Base-by-base conservation (phyloP, 2,329 filamentous ascomycete genomes). In the Dactylellina drechsleri region DNA sequence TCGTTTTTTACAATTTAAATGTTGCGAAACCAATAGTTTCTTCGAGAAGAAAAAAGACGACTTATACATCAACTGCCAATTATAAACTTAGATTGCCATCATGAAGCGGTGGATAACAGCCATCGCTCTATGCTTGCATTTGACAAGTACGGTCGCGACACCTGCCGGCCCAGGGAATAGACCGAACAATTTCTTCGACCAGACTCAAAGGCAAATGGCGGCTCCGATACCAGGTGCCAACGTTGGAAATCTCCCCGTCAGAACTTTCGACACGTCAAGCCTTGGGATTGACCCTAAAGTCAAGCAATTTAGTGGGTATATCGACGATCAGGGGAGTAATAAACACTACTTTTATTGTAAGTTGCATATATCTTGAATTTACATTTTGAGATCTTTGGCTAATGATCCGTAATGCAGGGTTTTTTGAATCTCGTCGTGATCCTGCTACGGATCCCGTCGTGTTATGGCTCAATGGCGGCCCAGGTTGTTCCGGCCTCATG, bases 271-370 rank as follows among this genome's bases (percentile, higher is more conserved):
- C 18, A 94, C 95, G 60, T 87, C 87, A 75, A 86, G 87, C 78
- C 90, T 99, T 73, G 92, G 91, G 68, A 88, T 98, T 81, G 95
- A 99, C 83, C 91, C 86, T 64, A 79, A 83, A 78, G 93, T 98
- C 81, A 98, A 97, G 88, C 95, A 98, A 83, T 98, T 96, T 87
- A 96, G 92, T 80, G 95, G 95, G 76, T 99, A 99, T 83, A 89
- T 99, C 49, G 95, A 98, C 82, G 93, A 98, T 80, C 91, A 97
- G 75, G 92, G 95, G 81, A 64, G 23, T 15, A 94, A 98, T 83
- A 97, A 98, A 89, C 95, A 98, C 83, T 85, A 98, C 74, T 98
- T 98, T 83, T 98, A 97, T 85, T 98, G 94, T 96, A 85, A 86
- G 91, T 84, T 53, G 18, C 7, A 12, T 31, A 8, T 28, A 52